Evolutionary conservation across 1,284 basidiomycete species (phyloP), one percentile per base, ranked within the genome.

Genomic region (Heterobasidion parviporum): DNA sequence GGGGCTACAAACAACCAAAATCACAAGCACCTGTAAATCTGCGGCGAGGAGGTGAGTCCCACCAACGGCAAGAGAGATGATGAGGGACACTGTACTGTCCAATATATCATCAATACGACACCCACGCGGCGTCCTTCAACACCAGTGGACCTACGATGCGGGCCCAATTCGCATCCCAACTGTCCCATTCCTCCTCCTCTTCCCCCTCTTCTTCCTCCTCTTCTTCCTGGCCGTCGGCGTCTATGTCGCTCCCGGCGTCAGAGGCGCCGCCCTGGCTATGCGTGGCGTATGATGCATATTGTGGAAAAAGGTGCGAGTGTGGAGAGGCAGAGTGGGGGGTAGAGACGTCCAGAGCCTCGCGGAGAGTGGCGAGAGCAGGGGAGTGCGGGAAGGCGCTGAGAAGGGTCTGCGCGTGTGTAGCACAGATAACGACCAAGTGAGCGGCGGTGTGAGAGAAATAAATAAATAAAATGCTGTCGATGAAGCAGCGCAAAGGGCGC

Each of bases 121-220:
- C 26, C 26, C 26, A 26, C 26, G 26, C 26, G 26, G 26, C 74
- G 59, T 83, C 79, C 36, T 65, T 72, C 57, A 83, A 62, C 51
- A 91, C 70, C 52, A 91, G 66, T 18, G 86, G 88, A 63, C 75
- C 75, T 59, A 94, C 75, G 18, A 81, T 74, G 47, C 72, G 72
- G 59, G 82, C 77, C 93, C 93, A 96, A 63, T 94, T 93, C 55
- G 92, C 83, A 54, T 86, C 80, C 93, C 93, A 96, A 0, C 81
- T 83, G 26, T 75, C 71, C 90, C 89, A 91, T 56, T 77, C 72
- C 78, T 77, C 80, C 26, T 69, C 69, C 9, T 68, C 67, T 12
- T 62, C 66, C 15, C 66, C 65, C 26, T 57, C 62, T n/a, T 53
- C 60, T 26, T 62, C 66, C 15, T 66, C 65, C 26, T 57, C 62